A percentile compares a stretch with the other conserved stretches of the same genome.
Conservation (phyloP, 176 grass and related monocot genomes). For the Carex myosuroides region DNA sequence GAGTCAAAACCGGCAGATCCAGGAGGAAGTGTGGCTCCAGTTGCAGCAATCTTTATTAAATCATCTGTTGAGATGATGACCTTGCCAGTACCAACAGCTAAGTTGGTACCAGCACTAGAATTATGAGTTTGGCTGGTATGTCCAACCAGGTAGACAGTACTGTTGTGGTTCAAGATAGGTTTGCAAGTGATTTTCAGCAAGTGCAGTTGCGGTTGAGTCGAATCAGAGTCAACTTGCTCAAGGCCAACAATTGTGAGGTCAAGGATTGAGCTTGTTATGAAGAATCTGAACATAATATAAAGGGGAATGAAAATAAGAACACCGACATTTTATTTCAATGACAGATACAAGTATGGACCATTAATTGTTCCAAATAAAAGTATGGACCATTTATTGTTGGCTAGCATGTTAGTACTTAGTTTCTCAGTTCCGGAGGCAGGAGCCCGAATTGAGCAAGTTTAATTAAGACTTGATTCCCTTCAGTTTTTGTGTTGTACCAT, state of each 20-base stretch:
- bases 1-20: slow-evolving; percentile 87
- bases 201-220: slow-evolving; percentile 37
- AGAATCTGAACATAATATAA: slow-evolving; percentile 53
- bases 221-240: slow-evolving; percentile 56
- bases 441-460: neutral
- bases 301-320: slow-evolving; percentile 6
- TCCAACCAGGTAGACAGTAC: slow-evolving; percentile 64
- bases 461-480: neutral
- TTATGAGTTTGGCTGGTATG: slow-evolving; percentile 43
- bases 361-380: neutral
- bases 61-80: slow-evolving; percentile 80
- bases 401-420: neutral
- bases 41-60: slow-evolving; percentile 59
- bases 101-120: slow-evolving; percentile 9
- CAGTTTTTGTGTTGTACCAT: neutral
- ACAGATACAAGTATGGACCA: neutral
- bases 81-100: slow-evolving; percentile 68
- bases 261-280: slow-evolving; percentile 84
- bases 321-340: neutral
- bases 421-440: neutral
- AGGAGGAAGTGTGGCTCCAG: slow-evolving; percentile 58
- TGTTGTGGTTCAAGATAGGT: slow-evolving; percentile 64
- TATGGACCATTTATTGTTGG: neutral
- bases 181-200: slow-evolving; percentile 72
- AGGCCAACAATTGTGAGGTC: slow-evolving; percentile 91